Evolutionary conservation across 257 asterid genomes (phyloP).

Genomic region (Solanum peruvianum): DNA sequence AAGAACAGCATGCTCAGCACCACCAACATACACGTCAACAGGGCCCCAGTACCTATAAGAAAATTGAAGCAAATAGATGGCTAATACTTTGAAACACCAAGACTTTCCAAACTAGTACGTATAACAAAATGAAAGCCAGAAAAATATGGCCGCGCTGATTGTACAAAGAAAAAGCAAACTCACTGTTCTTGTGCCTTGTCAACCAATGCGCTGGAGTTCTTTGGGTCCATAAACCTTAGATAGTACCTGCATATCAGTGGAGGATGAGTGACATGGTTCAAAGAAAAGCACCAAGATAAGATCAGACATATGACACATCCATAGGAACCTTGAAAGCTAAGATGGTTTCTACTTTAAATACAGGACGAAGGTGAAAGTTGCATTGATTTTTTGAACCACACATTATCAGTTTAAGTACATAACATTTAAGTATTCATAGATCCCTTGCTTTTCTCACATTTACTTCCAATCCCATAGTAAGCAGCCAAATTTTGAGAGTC

Average conservation of each 20-base stretch:
- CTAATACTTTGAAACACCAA: background rate
- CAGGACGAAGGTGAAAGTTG: background rate
- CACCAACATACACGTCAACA: slow-evolving; percentile 95
- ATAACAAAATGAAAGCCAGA: background rate
- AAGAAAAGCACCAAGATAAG: background rate
- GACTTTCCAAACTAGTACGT: background rate
- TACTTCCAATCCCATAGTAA: background rate
- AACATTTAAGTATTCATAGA: background rate
- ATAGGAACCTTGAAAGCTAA: background rate
- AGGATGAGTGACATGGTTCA: background rate
- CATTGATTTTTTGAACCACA: background rate
- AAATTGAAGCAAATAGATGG: background rate
- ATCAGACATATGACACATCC: background rate
- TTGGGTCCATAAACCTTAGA: slow-evolving; percentile 95
- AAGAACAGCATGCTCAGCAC: slow-evolving; percentile 99
- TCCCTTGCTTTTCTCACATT: background rate
- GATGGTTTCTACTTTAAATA: background rate
- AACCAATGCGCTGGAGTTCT: slow-evolving; percentile 62
- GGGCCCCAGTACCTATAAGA: slow-evolving; percentile 91
- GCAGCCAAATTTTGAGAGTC: background rate
- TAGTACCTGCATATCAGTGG: slow-evolving; percentile 63
- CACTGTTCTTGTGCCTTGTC: slow-evolving; percentile 81
- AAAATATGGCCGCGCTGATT: background rate
- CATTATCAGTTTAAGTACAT: background rate
- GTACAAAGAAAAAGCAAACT: slow-evolving; percentile 5